Conservation (phyloP, 352 stramenopile species). For the Globisporangium mamillatum region DNA sequence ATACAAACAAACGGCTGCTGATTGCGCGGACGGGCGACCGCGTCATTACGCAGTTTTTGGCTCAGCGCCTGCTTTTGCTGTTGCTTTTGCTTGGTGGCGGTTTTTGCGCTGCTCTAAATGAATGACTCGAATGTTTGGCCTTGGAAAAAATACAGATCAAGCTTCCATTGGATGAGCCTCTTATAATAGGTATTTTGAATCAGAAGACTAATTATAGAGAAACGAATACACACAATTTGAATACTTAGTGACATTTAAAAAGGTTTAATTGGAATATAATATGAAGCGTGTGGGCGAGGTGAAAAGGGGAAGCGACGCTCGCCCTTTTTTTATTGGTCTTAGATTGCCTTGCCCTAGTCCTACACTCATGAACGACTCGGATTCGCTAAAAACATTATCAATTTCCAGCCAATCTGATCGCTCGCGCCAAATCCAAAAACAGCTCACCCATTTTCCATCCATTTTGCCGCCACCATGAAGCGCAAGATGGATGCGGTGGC, state of each 20-base stretch:
- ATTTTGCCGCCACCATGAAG: constrained; percentile 13
- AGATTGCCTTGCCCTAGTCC: neutral
- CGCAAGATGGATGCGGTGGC: constrained; percentile 27
- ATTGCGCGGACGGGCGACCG: neutral
- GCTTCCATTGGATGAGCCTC: neutral
- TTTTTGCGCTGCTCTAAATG: neutral
- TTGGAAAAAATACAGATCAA: neutral
- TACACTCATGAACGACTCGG: neutral
- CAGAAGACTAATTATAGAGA: neutral
- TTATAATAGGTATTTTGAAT: neutral
- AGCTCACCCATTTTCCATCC: neutral
- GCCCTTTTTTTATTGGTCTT: neutral
- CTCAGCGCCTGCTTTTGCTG: too few species aligned
- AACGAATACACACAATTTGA: too few species aligned
- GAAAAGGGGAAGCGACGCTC: neutral
- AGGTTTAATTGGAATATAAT: neutral
- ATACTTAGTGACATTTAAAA: neutral
- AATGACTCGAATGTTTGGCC: neutral
- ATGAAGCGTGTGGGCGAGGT: neutral
- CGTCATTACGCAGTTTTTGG: neutral
- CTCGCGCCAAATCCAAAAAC: neutral
- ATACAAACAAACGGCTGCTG: neutral
- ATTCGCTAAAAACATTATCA: neutral
- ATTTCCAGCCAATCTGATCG: constrained; percentile 4
- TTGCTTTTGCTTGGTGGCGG: neutral